Conservation (phyloP, 148 eudicot genomes). For the Camellia lanceoleosa region DNA sequence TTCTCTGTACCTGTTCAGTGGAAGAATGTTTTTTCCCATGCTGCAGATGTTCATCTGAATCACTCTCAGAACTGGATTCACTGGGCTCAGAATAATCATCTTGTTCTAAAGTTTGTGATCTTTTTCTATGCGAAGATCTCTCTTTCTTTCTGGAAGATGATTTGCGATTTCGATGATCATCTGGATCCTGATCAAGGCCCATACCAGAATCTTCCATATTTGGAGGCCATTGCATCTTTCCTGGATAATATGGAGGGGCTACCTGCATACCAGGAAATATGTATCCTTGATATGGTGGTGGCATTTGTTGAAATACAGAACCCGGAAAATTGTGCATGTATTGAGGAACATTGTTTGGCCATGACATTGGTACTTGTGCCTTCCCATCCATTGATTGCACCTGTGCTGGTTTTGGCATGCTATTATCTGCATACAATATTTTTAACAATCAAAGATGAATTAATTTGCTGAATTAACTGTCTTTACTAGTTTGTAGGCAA, state of each 20-base stretch:
- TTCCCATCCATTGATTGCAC: constrained; percentile 39
- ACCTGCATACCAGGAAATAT: constrained; percentile 57
- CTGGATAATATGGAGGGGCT: constrained; percentile 50
- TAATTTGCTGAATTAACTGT: too few relatives aligned
- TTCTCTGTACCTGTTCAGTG: constrained; percentile 6
- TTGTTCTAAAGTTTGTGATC: constrained; percentile 33
- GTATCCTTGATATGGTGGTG: constrained; percentile 67
- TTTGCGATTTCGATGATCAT: constrained; percentile 32
- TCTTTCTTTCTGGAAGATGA: constrained; percentile 51
- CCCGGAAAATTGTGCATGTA: constrained; percentile 60
- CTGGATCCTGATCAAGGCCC: constrained; percentile 38
- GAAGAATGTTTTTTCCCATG: constrained; percentile 36
- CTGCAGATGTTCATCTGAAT: constrained; percentile 34
- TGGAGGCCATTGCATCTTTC: constrained; percentile 61
- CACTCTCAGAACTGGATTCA: constrained; percentile 50
- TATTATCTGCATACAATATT: constrained; percentile 32
- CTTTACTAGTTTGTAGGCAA: neutral
- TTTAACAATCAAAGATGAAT: neutral
- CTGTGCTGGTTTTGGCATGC: constrained; percentile 28
- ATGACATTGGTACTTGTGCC: constrained; percentile 47
- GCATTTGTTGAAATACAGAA: constrained; percentile 55
- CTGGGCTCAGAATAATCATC: constrained; percentile 32
- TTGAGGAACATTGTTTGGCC: constrained; percentile 54
- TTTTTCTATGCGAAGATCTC: constrained; percentile 33
- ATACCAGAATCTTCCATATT: constrained; percentile 38